These are phyloP conservation scores for Pseudozyma sp. DNA, from an alignment of 1,284 basidiomycete genomes.

Conservation along the genomic window DNA sequence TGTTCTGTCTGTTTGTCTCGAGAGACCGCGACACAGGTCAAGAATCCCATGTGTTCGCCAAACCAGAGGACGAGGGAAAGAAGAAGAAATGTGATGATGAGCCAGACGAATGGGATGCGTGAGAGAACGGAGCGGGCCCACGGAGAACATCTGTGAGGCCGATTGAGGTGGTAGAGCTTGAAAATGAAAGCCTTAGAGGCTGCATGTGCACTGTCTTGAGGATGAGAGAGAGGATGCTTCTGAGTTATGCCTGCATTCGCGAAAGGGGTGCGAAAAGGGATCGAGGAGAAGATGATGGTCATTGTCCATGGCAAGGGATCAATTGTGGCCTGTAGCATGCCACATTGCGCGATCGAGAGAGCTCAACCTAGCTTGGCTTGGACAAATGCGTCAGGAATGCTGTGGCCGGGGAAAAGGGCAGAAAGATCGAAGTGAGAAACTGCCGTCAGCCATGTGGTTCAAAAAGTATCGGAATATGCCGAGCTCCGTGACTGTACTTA, in stretches of 20 bases:
- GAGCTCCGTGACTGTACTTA: conserved; percentile 30
- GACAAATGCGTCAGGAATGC: conserved; percentile 57
- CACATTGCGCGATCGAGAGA: background rate
- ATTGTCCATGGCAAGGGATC: background rate
- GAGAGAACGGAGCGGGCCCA: background rate
- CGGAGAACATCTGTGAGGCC: background rate
- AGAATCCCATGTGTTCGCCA: background rate
- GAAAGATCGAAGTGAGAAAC: background rate
- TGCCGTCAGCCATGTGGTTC: background rate
- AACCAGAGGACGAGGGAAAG: conserved; percentile 1
- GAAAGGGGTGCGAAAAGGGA: conserved; percentile 1
- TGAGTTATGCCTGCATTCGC: conserved; percentile 9
- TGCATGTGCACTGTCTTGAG: conserved; percentile 7
- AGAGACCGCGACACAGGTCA: conserved; percentile 12
- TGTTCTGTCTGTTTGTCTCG: conserved; percentile 27
- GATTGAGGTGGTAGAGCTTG: background rate
- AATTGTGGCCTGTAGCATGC: no score
- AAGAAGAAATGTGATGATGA: conserved; percentile 17
- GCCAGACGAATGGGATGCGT: conserved; percentile 31
- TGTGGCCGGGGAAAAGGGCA: background rate
- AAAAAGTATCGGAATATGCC: background rate
- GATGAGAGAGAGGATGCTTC: no score
- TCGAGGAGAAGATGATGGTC: background rate
- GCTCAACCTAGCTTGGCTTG: conserved; percentile 53
- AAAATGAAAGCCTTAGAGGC: background rate